Percentiles rank a stretch among this genome's conserved stretches.
phyloP scores from a whole-genome alignment of 2,329 filamentous ascomycete species.

The Tolypocladium sp. region DNA sequence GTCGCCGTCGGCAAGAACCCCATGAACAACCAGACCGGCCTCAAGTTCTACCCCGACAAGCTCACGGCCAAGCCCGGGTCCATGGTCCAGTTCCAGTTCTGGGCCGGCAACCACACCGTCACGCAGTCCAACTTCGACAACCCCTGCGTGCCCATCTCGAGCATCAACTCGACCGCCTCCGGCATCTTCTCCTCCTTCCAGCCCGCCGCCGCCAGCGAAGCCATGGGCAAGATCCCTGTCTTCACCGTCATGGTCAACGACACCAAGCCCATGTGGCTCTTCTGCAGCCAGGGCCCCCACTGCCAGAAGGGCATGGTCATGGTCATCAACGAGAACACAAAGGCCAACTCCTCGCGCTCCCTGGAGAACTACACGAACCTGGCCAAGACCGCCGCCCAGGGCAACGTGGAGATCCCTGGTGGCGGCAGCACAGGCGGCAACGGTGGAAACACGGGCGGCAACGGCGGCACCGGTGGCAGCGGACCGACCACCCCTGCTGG shows the following conservation, averaged over 20 bases:
- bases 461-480: background rate
- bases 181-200: constrained; percentile 63
- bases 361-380: constrained; percentile 37
- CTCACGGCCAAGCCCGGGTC: constrained; percentile 54
- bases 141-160: constrained; percentile 55
- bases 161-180: constrained; percentile 38
- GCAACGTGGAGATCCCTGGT: constrained; percentile 13
- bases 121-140: constrained; percentile 67
- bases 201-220: constrained; percentile 45
- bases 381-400: constrained; percentile 18
- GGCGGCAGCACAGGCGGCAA: constrained; percentile 7
- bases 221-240: constrained; percentile 47
- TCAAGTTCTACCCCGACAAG: constrained; percentile 58
- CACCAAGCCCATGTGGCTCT: constrained; percentile 67
- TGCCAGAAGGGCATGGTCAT: constrained; percentile 69
- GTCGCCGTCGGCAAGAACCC: constrained; percentile 51
- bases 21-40: constrained; percentile 36
- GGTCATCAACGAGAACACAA: constrained; percentile 61
- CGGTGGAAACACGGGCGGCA: constrained; percentile 11
- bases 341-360: constrained; percentile 42
- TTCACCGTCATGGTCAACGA: constrained; percentile 64
- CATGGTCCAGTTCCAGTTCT: constrained; percentile 60
- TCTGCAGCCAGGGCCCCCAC: constrained; percentile 66
- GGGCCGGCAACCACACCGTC: constrained; percentile 65
- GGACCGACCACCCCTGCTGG: background rate